Base-by-base conservation (phyloP, 306 rosid species). In the Vigna reflexopilosa region DNA sequence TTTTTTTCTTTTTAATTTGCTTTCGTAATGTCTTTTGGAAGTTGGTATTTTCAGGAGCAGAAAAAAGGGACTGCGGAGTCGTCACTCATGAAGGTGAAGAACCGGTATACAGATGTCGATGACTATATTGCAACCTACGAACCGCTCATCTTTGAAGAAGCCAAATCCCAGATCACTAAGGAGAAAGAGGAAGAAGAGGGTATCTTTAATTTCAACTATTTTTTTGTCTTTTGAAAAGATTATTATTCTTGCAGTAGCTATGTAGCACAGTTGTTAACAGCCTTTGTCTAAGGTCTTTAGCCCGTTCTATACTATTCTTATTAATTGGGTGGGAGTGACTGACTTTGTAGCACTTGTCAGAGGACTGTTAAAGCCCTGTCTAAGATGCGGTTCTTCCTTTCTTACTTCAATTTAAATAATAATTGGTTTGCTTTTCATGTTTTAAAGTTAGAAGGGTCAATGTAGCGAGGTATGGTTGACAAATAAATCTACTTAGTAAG, bases 71-170 rank as follows among this genome's bases (percentile, higher is more conserved):
- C 3, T 50, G 82, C 8, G 4, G 78, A 66, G 73, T 82, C 74
- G 48, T 86, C 75, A 58, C 87, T 94, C 8, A 80, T 59, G 51
- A 77, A 80, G 68, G 93, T 86, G 52, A 88, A 94, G 82, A 63
- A 55, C 13, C 32, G 58, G 6, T 94, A 94, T 85, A 82, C 87
- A 13, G 91, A 90, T 15, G 85, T 89, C 51, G 92, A 89, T 73
- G 97, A 94, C 66, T 94, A 94, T 77, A 82, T 86, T 80, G 85
- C 92, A 34, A 92, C 98, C 5, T 94, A 86, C 51, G 97, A 90
- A 82, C 98, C 97, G n/a, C 93, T 94, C 61, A 36, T 94, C 13
- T 90, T 92, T 26, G 96, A 90, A 81, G 98, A 94, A 86, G 88
- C 91, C 69, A 94, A 89, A 84, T 85, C 98, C 32, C 96, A 94